Conservation (phyloP, 176 grass and related monocot species). For the Carex myosuroides region DNA sequence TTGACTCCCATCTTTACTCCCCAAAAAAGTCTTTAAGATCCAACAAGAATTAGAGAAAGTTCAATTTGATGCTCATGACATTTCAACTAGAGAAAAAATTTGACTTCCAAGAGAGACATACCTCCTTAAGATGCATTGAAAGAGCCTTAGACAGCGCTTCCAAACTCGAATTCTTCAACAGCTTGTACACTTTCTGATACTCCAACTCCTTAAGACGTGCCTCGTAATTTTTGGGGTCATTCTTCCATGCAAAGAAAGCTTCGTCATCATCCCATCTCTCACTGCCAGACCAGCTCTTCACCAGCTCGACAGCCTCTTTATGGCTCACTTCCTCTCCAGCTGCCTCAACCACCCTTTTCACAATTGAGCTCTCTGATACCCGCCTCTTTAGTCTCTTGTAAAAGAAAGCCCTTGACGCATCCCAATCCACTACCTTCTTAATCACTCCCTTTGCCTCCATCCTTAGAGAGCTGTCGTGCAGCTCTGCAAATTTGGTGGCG, state of each 20-base stretch:
- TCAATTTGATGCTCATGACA: background rate
- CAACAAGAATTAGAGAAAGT: background rate
- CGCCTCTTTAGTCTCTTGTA: conserved; percentile 74
- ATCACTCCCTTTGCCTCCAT: conserved; percentile 94
- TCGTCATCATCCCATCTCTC: conserved; percentile 70
- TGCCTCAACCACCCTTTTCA: conserved; percentile 55
- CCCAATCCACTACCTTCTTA: conserved; percentile 79
- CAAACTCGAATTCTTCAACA: conserved; percentile 58
- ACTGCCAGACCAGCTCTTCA: conserved; percentile 52
- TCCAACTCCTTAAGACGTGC: conserved; percentile 60
- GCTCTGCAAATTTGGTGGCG: conserved; percentile 84
- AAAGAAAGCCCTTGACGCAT: conserved; percentile 69
- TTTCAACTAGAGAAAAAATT: background rate
- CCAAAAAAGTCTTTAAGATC: conserved; percentile 11
- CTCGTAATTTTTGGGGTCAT: conserved; percentile 64
- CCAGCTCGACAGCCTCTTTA: conserved; percentile 43
- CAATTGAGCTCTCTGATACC: conserved; percentile 56
- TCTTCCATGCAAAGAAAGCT: conserved; percentile 84
- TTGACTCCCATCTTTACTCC: too few relatives aligned
- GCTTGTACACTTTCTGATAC: conserved; percentile 46
- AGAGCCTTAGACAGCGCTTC: conserved; percentile 58
- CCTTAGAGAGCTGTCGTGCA: conserved; percentile 81
- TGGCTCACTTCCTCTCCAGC: conserved; percentile 52
- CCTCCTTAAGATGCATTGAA: conserved; percentile 65
- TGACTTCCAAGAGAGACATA: conserved; percentile 25